These are phyloP conservation scores for Westerdykella ornata DNA, from an alignment of 2,329 filamentous ascomycete genomes.

Conservation along the genomic window DNA sequence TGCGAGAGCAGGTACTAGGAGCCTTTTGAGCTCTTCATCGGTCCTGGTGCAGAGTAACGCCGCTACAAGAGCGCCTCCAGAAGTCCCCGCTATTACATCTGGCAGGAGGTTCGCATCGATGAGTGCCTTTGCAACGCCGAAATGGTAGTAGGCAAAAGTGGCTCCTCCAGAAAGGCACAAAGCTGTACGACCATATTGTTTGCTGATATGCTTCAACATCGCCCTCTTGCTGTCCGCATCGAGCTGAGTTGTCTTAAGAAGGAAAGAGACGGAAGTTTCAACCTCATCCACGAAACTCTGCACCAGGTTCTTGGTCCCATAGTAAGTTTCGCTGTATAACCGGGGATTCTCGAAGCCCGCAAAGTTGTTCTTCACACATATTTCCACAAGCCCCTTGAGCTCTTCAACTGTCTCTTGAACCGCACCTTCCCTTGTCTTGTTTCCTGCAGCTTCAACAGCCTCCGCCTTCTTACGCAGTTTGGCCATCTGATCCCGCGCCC, in stretches of 20 bases:
- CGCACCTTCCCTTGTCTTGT: slow-evolving; percentile 16
- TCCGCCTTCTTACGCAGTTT: slow-evolving; percentile 51
- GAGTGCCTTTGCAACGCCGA: slow-evolving; percentile 83
- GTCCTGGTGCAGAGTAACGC: slow-evolving; percentile 82
- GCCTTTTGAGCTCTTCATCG: slow-evolving; percentile 77
- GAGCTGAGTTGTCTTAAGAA: slow-evolving; percentile 62
- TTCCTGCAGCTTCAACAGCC: slow-evolving; percentile 47
- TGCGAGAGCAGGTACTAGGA: slow-evolving; percentile 83
- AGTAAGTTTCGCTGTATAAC: slow-evolving; percentile 96
- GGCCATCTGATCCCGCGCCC: slow-evolving; percentile 69
- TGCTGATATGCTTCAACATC: slow-evolving; percentile 80
- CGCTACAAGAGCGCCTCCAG: slow-evolving; percentile 84
- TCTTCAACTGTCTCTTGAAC: slow-evolving; percentile 59
- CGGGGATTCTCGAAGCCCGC: slow-evolving; percentile 88
- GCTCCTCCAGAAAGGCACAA: slow-evolving; percentile 90
- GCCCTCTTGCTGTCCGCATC: slow-evolving; percentile 65
- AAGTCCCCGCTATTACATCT: slow-evolving; percentile 93
- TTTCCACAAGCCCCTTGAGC: slow-evolving; percentile 70
- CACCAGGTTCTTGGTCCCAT: slow-evolving; percentile 90
- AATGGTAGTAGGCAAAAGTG: slow-evolving; percentile 93
- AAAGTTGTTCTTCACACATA: slow-evolving; percentile 96
- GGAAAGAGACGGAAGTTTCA: slow-evolving; percentile 59
- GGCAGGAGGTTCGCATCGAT: slow-evolving; percentile 80
- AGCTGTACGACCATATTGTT: slow-evolving; percentile 87
- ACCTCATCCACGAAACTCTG: slow-evolving; percentile 87